Evolutionary conservation across 1,284 basidiomycete species (phyloP).

Genomic region (Fomitopsis betulina): DNA sequence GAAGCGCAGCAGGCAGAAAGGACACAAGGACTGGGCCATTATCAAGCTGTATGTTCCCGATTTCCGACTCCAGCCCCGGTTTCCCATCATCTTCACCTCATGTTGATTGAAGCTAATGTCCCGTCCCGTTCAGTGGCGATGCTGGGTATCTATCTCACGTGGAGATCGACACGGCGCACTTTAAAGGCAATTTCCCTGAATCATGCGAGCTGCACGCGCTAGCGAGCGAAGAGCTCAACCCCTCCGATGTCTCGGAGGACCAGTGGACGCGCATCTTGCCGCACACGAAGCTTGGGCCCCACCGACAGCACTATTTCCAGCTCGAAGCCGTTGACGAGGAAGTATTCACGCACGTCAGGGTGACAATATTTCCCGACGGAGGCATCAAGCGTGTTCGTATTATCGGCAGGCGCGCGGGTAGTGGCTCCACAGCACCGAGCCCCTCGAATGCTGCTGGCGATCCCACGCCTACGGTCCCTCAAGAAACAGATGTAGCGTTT

Average conservation of each 20-base stretch:
- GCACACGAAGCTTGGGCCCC: conserved; percentile 81
- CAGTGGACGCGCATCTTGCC: conserved; percentile 76
- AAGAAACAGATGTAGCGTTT: conserved; percentile 6
- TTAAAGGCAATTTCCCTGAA: conserved; percentile 95
- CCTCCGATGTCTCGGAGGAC: conserved; percentile 36
- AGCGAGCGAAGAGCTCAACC: conserved; percentile 38
- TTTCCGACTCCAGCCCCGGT: background rate
- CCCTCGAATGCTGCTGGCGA: background rate
- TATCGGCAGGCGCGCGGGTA: conserved; percentile 50
- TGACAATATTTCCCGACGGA: conserved; percentile 93
- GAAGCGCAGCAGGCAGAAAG: conserved; percentile 75
- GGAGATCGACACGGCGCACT: conserved; percentile 93
- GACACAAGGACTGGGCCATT: conserved; percentile 89
- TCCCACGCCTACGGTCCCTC: background rate
- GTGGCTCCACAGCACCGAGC: background rate
- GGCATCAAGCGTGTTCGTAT: conserved; percentile 91
- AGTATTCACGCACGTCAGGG: conserved; percentile 79
- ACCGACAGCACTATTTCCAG: conserved; percentile 87
- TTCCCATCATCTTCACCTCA: conserved; percentile 1
- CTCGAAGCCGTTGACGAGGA: conserved; percentile 58
- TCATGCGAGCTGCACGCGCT: conserved; percentile 81
- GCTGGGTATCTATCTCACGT: conserved; percentile 68
- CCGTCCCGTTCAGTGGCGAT: conserved; percentile 27
- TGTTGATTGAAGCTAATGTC: conserved; percentile 44
- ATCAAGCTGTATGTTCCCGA: conserved; percentile 71